Percentiles rank a stretch among this genome's conserved stretches.
Evolutionary conservation across 306 rosid genomes (phyloP).

Genomic region (Acacia melanoxylon): DNA sequence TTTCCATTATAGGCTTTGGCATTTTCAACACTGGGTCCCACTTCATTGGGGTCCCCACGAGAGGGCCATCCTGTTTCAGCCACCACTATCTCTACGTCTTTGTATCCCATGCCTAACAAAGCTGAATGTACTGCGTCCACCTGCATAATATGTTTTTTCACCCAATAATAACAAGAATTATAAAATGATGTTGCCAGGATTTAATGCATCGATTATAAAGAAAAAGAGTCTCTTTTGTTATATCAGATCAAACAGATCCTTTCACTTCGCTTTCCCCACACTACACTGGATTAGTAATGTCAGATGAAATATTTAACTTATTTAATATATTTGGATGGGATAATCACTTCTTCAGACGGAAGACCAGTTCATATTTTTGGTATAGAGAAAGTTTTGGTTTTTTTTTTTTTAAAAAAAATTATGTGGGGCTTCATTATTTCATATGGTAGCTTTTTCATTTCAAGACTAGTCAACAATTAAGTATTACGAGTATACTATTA

Average conservation of each 20-base stretch:
- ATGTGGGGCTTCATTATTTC: background rate
- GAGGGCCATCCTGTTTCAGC: constrained; percentile 99
- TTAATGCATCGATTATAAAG: background rate
- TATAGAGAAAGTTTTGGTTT: background rate
- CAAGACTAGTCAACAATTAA: background rate
- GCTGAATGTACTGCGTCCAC: constrained; percentile 91
- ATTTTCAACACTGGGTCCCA: constrained; percentile 70
- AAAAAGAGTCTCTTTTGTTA: background rate
- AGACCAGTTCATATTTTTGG: background rate
- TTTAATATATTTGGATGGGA: no score
- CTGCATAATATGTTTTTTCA: constrained; percentile 27
- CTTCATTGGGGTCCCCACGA: constrained; percentile 71
- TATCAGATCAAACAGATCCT: background rate
- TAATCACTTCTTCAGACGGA: background rate
- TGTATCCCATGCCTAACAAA: constrained; percentile 56
- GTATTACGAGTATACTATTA: no score
- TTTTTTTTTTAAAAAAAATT: no score
- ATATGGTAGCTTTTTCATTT: background rate
- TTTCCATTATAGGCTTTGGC: constrained; percentile 92
- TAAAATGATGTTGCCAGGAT: background rate
- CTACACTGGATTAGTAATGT: no score
- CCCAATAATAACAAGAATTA: background rate
- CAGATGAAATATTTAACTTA: background rate
- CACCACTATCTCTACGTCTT: constrained; percentile 68
- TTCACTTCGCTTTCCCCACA: background rate